Percentiles rank a stretch among this genome's conserved stretches.
Conservation (phyloP, 805 yeast genomes). For the Kazachstania taianensis region DNA sequence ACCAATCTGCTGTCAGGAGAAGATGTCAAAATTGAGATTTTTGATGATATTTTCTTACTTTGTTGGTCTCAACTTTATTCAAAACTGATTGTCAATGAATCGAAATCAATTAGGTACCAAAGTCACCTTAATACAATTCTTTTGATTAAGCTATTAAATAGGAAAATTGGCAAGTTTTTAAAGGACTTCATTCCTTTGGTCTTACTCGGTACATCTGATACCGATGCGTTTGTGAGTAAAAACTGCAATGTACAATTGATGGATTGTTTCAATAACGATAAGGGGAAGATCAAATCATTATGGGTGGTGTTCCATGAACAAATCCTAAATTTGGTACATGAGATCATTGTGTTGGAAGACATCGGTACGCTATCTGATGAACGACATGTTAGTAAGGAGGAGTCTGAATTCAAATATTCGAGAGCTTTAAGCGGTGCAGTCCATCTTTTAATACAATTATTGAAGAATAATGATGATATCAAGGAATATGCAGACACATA, state of each 20-base stretch:
- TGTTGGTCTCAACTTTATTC: constrained; percentile 79
- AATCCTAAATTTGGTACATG: constrained; percentile 44
- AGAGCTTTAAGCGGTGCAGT: constrained; percentile 46
- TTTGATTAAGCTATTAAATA: constrained; percentile 42
- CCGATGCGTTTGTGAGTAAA: constrained; percentile 50
- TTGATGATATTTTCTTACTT: constrained; percentile 45
- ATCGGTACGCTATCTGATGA: constrained; percentile 64
- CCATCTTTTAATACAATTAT: constrained; percentile 33
- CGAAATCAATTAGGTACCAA: constrained; percentile 49
- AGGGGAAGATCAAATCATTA: constrained; percentile 43
- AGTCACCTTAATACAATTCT: constrained; percentile 58
- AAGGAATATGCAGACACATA: constrained; percentile 11
- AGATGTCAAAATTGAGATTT: constrained; percentile 10
- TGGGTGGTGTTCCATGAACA: constrained; percentile 52
- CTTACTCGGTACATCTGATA: constrained; percentile 61
- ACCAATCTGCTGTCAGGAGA: constrained; percentile 25
- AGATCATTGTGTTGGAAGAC: constrained; percentile 46
- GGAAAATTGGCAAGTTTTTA: constrained; percentile 52
- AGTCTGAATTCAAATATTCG: constrained; percentile 51
- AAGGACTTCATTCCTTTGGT: constrained; percentile 65
- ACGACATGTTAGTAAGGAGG: constrained; percentile 56
- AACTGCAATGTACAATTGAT: constrained; percentile 39
- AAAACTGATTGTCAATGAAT: constrained; percentile 61
- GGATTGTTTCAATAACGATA: constrained; percentile 46
- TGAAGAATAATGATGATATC: constrained; percentile 13